Percentiles rank a stretch among this genome's conserved stretches.
Conservation (phyloP, 2,329 filamentous ascomycete genomes). For the Pyrenophora graminea region DNA sequence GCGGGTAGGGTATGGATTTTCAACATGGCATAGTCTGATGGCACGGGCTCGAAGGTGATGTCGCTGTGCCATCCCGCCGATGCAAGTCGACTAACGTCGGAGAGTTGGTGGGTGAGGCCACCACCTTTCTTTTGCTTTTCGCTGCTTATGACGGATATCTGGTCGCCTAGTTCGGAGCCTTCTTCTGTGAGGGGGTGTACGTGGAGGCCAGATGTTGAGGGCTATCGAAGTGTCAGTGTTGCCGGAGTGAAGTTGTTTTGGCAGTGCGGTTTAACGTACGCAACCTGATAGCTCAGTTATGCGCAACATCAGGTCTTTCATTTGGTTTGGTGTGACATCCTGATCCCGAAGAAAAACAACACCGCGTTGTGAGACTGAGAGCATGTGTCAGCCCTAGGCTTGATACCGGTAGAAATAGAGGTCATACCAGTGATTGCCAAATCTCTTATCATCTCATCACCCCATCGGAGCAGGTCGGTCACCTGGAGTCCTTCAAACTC, state of each 20-base stretch:
- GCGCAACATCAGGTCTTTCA: conserved; percentile 65
- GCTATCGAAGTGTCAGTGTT: conserved; percentile 19
- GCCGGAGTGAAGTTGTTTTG: not conserved
- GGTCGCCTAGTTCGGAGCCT: conserved; percentile 47
- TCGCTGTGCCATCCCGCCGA: conserved; percentile 59
- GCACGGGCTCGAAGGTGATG: conserved; percentile 49
- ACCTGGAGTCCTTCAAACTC: conserved; percentile 51
- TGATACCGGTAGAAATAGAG: not conserved
- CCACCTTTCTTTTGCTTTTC: conserved; percentile 39
- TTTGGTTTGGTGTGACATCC: conserved; percentile 58
- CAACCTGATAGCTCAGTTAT: conserved; percentile 63
- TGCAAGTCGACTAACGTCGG: conserved; percentile 43
- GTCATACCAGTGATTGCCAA: conserved; percentile 61
- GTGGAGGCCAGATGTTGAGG: conserved; percentile 33
- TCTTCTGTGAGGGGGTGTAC: conserved; percentile 51
- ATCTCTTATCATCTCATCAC: conserved; percentile 47
- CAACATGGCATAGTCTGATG: conserved; percentile 48
- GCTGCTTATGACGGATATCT: conserved; percentile 48
- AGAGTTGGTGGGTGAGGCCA: conserved; percentile 51
- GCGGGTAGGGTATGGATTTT: conserved; percentile 42
- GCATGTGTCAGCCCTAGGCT: not conserved
- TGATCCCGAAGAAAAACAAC: conserved; percentile 73
- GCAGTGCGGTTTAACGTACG: conserved; percentile 53
- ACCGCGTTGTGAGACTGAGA: conserved; percentile 66
- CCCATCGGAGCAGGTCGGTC: conserved; percentile 36